Evolutionary conservation across 805 yeast genomes (phyloP).

Genomic region (Lachancea lanzarotensis): DNA sequence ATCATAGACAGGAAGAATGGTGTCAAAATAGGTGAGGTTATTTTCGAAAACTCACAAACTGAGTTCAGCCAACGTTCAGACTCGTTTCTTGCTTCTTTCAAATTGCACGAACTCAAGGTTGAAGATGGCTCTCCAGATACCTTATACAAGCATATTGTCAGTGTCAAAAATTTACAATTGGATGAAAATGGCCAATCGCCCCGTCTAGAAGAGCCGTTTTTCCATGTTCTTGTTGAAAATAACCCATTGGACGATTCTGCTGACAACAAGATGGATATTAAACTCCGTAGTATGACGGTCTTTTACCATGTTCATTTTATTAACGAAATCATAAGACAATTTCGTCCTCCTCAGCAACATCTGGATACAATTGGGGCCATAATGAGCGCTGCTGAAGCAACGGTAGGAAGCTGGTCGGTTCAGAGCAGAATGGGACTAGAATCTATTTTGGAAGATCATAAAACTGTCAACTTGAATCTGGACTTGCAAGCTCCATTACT

Average conservation of each 20-base stretch:
- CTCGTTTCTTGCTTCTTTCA: conserved; percentile 64
- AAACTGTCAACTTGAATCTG: conserved; percentile 74
- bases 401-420: conserved; percentile 82
- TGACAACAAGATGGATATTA: conserved; percentile 68
- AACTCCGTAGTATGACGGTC: conserved; percentile 79
- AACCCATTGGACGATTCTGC: conserved; percentile 83
- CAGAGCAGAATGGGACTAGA: conserved; percentile 90
- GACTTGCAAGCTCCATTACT: conserved; percentile 93
- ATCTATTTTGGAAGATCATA: conserved; percentile 91
- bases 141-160: conserved; percentile 79
- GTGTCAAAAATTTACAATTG: conserved; percentile 59
- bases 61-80: conserved; percentile 72
- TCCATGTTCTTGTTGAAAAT: conserved; percentile 72
- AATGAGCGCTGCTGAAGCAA: conserved; percentile 90
- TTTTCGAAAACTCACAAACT: conserved; percentile 75
- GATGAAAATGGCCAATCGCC: conserved; percentile 29
- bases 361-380: conserved; percentile 84
- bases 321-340: conserved; percentile 67
- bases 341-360: conserved; percentile 81
- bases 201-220: conserved; percentile 53
- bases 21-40: conserved; percentile 60
- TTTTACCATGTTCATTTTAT: conserved; percentile 82
- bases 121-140: conserved; percentile 81
- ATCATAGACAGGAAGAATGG: conserved; percentile 36
- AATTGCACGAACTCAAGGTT: conserved; percentile 72